Evolutionary conservation across 2,329 filamentous ascomycete genomes (phyloP).

Genomic region (Metarhizium anisopliae): DNA sequence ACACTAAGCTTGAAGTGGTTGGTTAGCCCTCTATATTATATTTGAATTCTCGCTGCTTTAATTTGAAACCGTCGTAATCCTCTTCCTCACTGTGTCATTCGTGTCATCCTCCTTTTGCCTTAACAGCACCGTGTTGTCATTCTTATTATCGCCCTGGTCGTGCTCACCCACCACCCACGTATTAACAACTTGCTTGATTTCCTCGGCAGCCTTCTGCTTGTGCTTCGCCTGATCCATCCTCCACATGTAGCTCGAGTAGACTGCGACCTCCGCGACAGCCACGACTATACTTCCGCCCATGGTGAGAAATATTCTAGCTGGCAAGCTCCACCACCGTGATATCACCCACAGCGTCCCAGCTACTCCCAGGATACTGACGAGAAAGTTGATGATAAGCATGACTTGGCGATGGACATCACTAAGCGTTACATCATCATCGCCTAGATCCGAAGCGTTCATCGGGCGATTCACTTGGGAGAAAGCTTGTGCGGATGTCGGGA

Average conservation of each 20-base stretch:
- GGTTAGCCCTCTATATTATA: not conserved
- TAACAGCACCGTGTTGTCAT: slow-evolving; percentile 16
- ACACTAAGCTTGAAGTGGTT: too few species aligned
- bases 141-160: slow-evolving; percentile 13
- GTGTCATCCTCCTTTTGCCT: slow-evolving; percentile 11
- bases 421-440: slow-evolving; percentile 58
- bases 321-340: slow-evolving; percentile 66
- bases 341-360: slow-evolving; percentile 71
- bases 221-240: slow-evolving; percentile 60
- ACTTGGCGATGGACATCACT: slow-evolving; percentile 73
- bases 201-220: slow-evolving; percentile 49
- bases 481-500: slow-evolving; percentile 43
- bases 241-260: slow-evolving; percentile 69
- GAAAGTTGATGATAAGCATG: slow-evolving; percentile 79
- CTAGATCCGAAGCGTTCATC: slow-evolving; percentile 34
- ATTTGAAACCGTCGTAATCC: slow-evolving; percentile 10
- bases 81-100: slow-evolving; percentile 16
- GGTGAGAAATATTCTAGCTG: slow-evolving; percentile 60
- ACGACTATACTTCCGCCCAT: slow-evolving; percentile 62
- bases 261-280: slow-evolving; percentile 65
- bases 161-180: slow-evolving; percentile 57
- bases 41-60: not conserved
- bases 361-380: slow-evolving; percentile 76
- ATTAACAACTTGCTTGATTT: slow-evolving; percentile 60
- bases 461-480: slow-evolving; percentile 47